Percentiles rank a stretch among this genome's conserved stretches.
These are phyloP conservation scores for Astrephomene gubernaculifera DNA, from an alignment of 139 green algal species.

Conservation along the genomic window DNA sequence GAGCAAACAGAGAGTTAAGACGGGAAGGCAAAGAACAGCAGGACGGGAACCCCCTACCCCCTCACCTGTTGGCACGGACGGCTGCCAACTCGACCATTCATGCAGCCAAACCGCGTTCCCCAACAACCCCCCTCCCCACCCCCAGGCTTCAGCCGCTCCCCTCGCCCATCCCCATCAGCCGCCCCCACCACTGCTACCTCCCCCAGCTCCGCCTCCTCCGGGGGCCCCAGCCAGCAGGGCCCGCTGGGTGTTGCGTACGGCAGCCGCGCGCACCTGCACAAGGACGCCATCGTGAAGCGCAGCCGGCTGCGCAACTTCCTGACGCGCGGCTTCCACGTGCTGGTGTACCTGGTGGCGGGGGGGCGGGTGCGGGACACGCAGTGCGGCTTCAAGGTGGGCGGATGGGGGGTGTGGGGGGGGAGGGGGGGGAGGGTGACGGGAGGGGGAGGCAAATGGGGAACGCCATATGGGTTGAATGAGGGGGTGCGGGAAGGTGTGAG, in stretches of 20 bases:
- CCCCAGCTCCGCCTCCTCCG: not conserved
- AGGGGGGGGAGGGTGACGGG: not conserved
- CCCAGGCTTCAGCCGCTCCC: slow-evolving; percentile 22
- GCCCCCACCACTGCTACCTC: not conserved
- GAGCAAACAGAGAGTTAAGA: too few species aligned
- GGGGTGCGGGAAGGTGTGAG: too few species aligned
- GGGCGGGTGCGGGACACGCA: slow-evolving; percentile 87
- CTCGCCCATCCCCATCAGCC: not conserved
- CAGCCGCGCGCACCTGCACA: slow-evolving; percentile 80
- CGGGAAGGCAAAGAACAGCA: too few species aligned
- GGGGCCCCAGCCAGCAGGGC: slow-evolving; percentile 37
- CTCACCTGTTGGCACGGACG: too few species aligned
- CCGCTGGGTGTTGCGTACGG: slow-evolving; percentile 67
- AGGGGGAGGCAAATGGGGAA: too few species aligned
- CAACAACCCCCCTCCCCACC: not conserved
- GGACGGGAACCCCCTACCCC: too few species aligned
- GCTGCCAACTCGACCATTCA: too few species aligned
- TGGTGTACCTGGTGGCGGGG: slow-evolving; percentile 87
- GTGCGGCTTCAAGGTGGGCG: slow-evolving; percentile 95
- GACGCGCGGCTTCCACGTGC: slow-evolving; percentile 89
- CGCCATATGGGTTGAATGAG: too few species aligned
- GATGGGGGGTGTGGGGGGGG: not conserved
- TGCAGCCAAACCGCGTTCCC: too few species aligned
- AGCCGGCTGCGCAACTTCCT: slow-evolving; percentile 84
- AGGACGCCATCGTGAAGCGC: slow-evolving; percentile 71